Evolutionary conservation across 768 basidiomycete species (phyloP).

Genomic region (Floccularia luteovirens): DNA sequence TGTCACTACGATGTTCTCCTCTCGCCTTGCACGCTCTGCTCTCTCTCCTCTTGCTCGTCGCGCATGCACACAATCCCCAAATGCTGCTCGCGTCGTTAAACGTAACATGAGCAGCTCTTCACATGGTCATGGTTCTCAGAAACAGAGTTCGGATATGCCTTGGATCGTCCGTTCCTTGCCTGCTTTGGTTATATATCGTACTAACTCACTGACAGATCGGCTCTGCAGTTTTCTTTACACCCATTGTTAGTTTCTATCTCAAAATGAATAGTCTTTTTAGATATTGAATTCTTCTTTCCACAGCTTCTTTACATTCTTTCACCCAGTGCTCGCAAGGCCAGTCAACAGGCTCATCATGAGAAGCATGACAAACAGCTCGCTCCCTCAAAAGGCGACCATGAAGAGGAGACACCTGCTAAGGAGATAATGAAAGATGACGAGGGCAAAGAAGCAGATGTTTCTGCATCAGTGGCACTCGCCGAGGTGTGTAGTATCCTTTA

Average conservation of each 20-base stretch:
- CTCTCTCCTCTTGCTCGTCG: constrained; percentile 25
- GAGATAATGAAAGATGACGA: constrained; percentile 31
- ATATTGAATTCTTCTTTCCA: constrained; percentile 2
- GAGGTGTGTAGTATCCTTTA: constrained; percentile 16
- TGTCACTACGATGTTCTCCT: constrained; percentile 21
- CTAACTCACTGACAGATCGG: constrained; percentile 21
- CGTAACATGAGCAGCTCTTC: constrained; percentile 27
- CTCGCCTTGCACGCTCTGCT: constrained; percentile 26
- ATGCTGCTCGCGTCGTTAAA: constrained; percentile 17
- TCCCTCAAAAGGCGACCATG: constrained; percentile 12
- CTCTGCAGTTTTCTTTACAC: constrained; percentile 30
- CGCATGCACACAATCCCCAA: constrained; percentile 15
- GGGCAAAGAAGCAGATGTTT: constrained; percentile 28
- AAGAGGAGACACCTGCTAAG: constrained; percentile 8
- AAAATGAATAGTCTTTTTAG: constrained; percentile 2
- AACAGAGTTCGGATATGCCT: constrained; percentile 28
- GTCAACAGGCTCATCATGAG: constrained; percentile 24
- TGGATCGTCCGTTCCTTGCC: constrained; percentile 30
- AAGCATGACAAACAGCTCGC: constrained; percentile 22
- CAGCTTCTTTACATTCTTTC: constrained; percentile 35
- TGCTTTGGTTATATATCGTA: constrained; percentile 6
- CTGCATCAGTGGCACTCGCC: constrained; percentile 21
- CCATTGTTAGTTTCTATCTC: constrained; percentile 23
- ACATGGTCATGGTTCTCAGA: constrained; percentile 16
- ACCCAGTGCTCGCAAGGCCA: constrained; percentile 27